A percentile compares a stretch with the other conserved stretches of the same genome.
These are phyloP conservation scores for Agaricus blazei DNA, from an alignment of 768 basidiomycete species.

Conservation along the genomic window DNA sequence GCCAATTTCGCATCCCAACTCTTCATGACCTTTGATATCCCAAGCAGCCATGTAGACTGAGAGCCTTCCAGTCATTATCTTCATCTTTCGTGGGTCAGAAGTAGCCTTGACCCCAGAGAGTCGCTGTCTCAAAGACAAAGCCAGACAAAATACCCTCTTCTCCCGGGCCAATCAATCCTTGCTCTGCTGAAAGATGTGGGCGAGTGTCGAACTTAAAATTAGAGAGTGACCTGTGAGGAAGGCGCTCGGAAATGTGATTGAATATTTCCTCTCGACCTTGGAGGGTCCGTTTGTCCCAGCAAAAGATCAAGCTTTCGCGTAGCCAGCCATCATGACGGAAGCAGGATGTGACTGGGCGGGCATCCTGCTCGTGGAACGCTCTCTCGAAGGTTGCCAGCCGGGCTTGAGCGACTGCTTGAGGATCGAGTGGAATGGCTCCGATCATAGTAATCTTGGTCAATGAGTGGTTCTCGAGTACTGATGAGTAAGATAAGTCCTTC, in stretches of 20 bases:
- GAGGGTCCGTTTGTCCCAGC: constrained; percentile 6
- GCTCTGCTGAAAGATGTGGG: constrained; percentile 1
- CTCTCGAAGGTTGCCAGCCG: neutral
- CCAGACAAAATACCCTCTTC: neutral
- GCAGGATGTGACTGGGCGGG: neutral
- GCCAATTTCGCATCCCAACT: constrained; percentile 1
- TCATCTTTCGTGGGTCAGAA: neutral
- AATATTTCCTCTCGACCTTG: neutral
- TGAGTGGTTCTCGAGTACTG: too few relatives aligned
- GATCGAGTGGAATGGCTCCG: neutral
- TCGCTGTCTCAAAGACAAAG: constrained; percentile 3
- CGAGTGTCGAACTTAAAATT: constrained; percentile 3
- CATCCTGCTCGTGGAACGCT: neutral
- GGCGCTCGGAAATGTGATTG: neutral
- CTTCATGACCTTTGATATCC: constrained; percentile 6
- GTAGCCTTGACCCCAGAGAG: constrained; percentile 7
- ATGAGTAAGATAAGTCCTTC: too few relatives aligned
- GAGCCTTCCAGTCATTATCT: constrained; percentile 2
- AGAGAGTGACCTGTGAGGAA: neutral
- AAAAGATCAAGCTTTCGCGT: constrained; percentile 7
- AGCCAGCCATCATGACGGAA: constrained; percentile 3
- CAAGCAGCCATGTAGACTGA: constrained; percentile 1
- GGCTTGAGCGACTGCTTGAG: neutral
- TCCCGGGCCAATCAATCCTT: neutral
- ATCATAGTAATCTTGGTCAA: neutral